These are phyloP conservation scores for Arthrobotrys conoides DNA, from an alignment of 2,329 filamentous ascomycete species.

Conservation along the genomic window DNA sequence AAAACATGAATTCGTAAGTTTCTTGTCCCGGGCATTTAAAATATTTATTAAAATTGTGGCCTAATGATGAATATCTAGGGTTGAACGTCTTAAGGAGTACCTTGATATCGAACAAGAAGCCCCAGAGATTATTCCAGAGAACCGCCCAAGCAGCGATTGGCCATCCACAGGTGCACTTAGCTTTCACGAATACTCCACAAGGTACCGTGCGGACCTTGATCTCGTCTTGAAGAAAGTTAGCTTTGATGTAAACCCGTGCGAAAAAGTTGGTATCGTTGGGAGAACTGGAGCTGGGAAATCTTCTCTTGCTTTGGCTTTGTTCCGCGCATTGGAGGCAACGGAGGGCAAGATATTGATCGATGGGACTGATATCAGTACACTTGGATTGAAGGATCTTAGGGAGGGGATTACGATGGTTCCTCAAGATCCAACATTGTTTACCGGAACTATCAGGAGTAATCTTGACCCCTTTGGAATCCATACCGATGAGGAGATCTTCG, in stretches of 20 bases:
- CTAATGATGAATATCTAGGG: slow-evolving; percentile 66
- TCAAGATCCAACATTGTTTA: slow-evolving; percentile 95
- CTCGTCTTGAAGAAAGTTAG: slow-evolving; percentile 82
- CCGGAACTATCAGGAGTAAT: slow-evolving; percentile 90
- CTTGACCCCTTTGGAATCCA: slow-evolving; percentile 92
- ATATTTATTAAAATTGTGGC: not conserved
- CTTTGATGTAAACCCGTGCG: slow-evolving; percentile 85
- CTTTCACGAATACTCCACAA: slow-evolving; percentile 88
- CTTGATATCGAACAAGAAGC: slow-evolving; percentile 97
- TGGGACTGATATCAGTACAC: slow-evolving; percentile 86
- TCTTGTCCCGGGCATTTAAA: not conserved
- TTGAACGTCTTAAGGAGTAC: slow-evolving; percentile 97
- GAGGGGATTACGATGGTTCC: slow-evolving; percentile 97
- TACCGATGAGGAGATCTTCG: slow-evolving; percentile 91
- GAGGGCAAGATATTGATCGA: slow-evolving; percentile 91
- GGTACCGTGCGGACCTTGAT: slow-evolving; percentile 89
- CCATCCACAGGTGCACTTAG: slow-evolving; percentile 87
- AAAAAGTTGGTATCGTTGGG: slow-evolving; percentile 97
- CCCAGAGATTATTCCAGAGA: slow-evolving; percentile 80
- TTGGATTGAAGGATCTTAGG: slow-evolving; percentile 92
- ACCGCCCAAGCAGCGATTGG: slow-evolving; percentile 84
- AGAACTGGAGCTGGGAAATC: slow-evolving; percentile 97
- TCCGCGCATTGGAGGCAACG: slow-evolving; percentile 93
- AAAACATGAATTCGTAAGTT: slow-evolving; percentile 91
- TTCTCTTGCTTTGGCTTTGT: slow-evolving; percentile 90